These are phyloP conservation scores for Thalia dealbata DNA, from an alignment of 176 grass and related monocot species.

Conservation along the genomic window DNA sequence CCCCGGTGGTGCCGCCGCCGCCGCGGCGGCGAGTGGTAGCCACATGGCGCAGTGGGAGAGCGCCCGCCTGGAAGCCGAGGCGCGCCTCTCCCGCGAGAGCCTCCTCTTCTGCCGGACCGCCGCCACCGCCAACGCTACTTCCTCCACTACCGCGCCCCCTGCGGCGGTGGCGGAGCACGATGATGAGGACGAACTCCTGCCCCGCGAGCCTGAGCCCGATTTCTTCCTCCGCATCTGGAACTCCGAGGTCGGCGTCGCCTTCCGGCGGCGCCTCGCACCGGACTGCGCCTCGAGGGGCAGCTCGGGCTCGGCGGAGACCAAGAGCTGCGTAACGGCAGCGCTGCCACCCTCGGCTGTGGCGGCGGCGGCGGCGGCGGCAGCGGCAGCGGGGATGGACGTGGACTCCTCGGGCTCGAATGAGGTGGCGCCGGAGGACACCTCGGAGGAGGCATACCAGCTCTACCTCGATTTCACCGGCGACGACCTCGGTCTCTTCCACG, in stretches of 20 bases:
- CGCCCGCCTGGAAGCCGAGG: constrained; percentile 77
- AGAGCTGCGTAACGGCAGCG: constrained; percentile 7
- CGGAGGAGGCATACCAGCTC: constrained; percentile 52
- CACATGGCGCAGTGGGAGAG: constrained; percentile 93
- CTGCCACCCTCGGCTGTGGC: constrained; percentile 12
- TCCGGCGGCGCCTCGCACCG: constrained; percentile 23
- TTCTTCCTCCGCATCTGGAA: constrained; percentile 88
- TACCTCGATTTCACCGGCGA: constrained; percentile 67
- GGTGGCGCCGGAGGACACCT: constrained; percentile 16
- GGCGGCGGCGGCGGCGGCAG: constrained; percentile 12
- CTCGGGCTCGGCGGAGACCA: constrained; percentile 18
- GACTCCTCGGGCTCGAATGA: constrained; percentile 49
- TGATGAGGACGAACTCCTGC: not conserved
- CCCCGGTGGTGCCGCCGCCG: constrained; percentile 29
- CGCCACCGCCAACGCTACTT: not conserved
- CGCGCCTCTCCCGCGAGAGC: constrained; percentile 51
- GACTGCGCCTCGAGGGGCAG: not conserved
- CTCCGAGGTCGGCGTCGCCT: constrained; percentile 73
- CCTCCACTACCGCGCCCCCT: constrained; percentile 19
- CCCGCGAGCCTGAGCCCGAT: constrained; percentile 29
- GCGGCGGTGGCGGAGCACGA: constrained; percentile 25
- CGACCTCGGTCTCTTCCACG: constrained; percentile 47
- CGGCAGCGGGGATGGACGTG: constrained; percentile 25
- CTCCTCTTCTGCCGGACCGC: constrained; percentile 34
- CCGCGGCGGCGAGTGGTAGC: constrained; percentile 39